phyloP scores from a whole-genome alignment of 2,329 filamentous ascomycete genomes.

The Fusarium metavorans region DNA sequence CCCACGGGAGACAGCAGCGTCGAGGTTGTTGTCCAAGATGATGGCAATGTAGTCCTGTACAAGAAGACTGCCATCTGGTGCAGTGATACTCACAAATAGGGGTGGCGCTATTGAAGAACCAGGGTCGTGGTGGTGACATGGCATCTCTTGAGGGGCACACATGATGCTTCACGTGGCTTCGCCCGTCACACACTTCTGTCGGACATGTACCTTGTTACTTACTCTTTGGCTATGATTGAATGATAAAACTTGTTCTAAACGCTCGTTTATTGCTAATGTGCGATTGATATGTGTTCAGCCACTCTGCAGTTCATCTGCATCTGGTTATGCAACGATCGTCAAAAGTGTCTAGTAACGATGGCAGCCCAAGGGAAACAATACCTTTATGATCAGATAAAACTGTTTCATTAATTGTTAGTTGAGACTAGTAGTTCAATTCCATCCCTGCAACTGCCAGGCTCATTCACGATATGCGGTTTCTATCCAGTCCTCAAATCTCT shows the following conservation, averaged over 20 bases:
- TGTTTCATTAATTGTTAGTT: no score
- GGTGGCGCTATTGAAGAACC: background rate
- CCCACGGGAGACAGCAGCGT: background rate
- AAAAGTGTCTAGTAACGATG: background rate
- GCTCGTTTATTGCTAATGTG: background rate
- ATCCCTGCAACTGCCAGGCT: no score
- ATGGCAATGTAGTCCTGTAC: background rate
- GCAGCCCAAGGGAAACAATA: background rate
- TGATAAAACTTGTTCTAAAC: background rate
- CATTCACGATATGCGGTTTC: no score
- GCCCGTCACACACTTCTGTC: background rate
- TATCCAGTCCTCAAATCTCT: no score
- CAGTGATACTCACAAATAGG: background rate
- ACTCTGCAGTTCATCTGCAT: background rate
- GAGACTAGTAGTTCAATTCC: no score
- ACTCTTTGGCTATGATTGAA: background rate
- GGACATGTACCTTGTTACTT: background rate
- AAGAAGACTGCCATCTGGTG: background rate
- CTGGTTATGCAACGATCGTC: background rate
- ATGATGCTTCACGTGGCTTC: background rate
- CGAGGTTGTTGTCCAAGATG: background rate
- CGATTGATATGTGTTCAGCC: background rate
- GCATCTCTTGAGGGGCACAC: background rate
- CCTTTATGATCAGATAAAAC: no score
- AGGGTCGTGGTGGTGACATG: background rate